Evolutionary conservation across 2,329 filamentous ascomycete species (phyloP), one percentile per base, ranked within the genome.

Genomic region (Grosmannia penicillata): DNA sequence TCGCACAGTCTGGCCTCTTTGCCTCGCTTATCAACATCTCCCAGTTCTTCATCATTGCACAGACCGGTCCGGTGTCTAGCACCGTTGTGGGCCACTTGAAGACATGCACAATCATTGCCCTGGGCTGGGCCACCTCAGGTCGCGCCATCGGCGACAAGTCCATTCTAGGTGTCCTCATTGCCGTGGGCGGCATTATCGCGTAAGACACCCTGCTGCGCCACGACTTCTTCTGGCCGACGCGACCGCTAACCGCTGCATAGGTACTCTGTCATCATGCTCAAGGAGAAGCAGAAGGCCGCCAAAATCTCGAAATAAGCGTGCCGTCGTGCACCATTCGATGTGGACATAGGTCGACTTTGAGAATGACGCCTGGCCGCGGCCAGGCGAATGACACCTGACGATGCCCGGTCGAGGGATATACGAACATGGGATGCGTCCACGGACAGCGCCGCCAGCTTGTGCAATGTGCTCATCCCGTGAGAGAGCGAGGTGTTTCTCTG

Each of bases 21-120:
- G 77, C 77, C 9, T 69, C 69, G 27, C 56, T 78, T 39, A 77
- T 81, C 56, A 80, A 80, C 52, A 65, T 77, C 50, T 73, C 68
- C 11, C 70, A 71, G 51, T 74, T 75, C 45, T 77, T 74, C 53
- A 74, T 77, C 43, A 66, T 75, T 31, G 72, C 69, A 3, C 66
- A 73, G 51, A 71, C 69, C 0, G 74, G 75, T 0, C 70, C 75
- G 0, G 73, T 79, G 4, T 73, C 72, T 8, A 77, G 72, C 47
- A 78, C 75, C 0, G 72, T 80, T 1, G 72, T 79, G 14, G 75
- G 74, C 1, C 74, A 79, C 48, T 58, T 76, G 26, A 79, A 79
- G 56, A 79, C 74, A 0, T 77, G 72, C 48, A 68, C 68, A 6
- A 78, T 79, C 45, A 72, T 78, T n/a, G 65, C 66, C 15, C 55